Base-by-base conservation (phyloP, 2,329 filamentous ascomycete species). In the Aschersonia sp. region DNA sequence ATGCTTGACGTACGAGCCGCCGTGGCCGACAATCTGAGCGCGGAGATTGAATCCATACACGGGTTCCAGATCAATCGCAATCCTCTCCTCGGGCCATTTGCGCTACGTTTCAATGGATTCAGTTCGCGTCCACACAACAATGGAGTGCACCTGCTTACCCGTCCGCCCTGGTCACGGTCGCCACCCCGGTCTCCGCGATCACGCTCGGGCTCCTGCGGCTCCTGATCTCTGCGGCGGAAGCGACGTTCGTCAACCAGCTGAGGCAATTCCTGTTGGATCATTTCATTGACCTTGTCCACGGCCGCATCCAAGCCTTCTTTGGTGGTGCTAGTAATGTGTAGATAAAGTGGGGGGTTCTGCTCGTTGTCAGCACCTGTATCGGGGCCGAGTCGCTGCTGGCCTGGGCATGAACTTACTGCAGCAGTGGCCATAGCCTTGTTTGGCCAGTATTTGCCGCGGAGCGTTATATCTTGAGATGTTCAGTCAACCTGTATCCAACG, bases 51-150 rank as follows among this genome's bases (percentile, higher is more conserved):
- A 98, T 22, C 92, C 92, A 30, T 83, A 87, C 47, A 97, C 79
- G 0, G 90, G 86, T 56, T 97, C 92, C 49, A 98, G 79, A 52
- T 81, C 80, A 56, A 98, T 89, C 1, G 87, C 83, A 45, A 98
- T 94, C 58, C 85, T 87, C 67, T 95, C 88, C 61, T 97, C 92
- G 1, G 92, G 90, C 92, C 92, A 98, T 86, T 97, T 98, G 55
- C 89, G 87, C 87, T 94, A 55, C 9, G 37, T 22, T 22, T 22
- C 22, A 22, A 22, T 22, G 22, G 22, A 22, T 22, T 22, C 22
- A 22, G 22, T 22, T 22, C 22, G 22, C 22, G 22, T 22, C 22
- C 22, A 22, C 22, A 2, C 22, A 22, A 22, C 4, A 4, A 22
- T 22, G 22, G 22, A 22, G 22, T 22, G 22, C 22, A 22, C 22